Evolutionary conservation across 2,329 filamentous ascomycete species (phyloP), one percentile per base, ranked within the genome.

Genomic region (Fusarium mundagurra): DNA sequence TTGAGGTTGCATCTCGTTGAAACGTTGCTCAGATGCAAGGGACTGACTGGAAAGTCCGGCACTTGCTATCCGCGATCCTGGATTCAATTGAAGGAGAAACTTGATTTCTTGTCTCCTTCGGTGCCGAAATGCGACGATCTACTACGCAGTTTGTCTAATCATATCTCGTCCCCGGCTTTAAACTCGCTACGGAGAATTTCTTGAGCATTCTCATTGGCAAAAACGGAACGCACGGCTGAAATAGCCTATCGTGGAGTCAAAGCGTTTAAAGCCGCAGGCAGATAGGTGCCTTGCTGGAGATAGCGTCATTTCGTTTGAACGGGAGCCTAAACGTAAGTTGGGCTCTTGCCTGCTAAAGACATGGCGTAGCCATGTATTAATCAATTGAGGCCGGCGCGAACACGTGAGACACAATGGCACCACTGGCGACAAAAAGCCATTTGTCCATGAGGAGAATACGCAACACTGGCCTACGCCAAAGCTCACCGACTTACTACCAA

Each of bases 341-440:
- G 20, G 18, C 3, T 6, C 0, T 36, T 11, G 8, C 1, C 11
- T 3, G n/a, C 8, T 20, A 16, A 24, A 16, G 17, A 34, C 12
- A 14, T 34, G 3, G 22, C 48, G 8, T 6, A 20, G 31, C n/a
- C 17, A 20, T 20, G 6, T 20, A 13, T 7, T 34, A 1, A 5
- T 50, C 16, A 51, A 11, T 20, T 1, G 22, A 5, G n/a, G 2
- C 4, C 17, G 6, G 6, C 17, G 17, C 22, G n/a, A 20, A 24
- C 0, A 14, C 12, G 2, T 5, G 8, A 24, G 17, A 51, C 17
- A 17, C 22, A 34, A 14, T 2, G 24, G 4, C 2, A 11, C 12
- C 12, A 7, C 5, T 10, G 5, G 8, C 16, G 5, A 12, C 3
- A 8, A 20, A 14, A n/a, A n/a, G n/a, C n/a, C n/a, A n/a, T n/a